Percentiles rank a stretch among this genome's conserved stretches.
phyloP scores from a whole-genome alignment of 202 grass and related monocot genomes.

The Thinopyrum obtusiflorum region DNA sequence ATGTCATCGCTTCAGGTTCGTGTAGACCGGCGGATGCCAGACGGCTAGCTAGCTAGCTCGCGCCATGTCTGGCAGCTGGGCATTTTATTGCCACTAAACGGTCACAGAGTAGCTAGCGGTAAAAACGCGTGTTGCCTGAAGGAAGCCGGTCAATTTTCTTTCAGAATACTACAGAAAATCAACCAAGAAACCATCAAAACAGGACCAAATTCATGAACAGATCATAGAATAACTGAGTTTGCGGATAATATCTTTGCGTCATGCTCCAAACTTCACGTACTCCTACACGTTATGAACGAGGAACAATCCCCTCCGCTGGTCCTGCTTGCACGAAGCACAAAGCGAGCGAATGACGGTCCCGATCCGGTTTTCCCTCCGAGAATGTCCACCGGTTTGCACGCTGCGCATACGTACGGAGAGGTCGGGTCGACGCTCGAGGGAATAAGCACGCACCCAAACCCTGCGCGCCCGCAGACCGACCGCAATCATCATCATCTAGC shows the following conservation, averaged over 20 bases:
- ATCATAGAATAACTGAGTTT: too few species aligned
- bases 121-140: not conserved
- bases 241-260: too few species aligned
- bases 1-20: not conserved
- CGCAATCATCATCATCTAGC: too few species aligned
- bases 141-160: not conserved
- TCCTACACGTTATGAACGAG: too few species aligned
- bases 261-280: too few species aligned
- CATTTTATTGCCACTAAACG: not conserved
- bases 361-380: not conserved
- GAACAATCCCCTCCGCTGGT: not conserved
- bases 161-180: not conserved
- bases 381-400: constrained; percentile 11
- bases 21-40: not conserved
- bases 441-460: not conserved
- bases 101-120: not conserved
- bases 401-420: not conserved
- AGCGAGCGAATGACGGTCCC: not conserved
- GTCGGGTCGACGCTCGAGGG: not conserved
- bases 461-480: not conserved
- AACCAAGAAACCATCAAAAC: too few species aligned
- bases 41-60: not conserved
- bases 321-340: not conserved
- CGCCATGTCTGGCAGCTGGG: not conserved
- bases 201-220: too few species aligned